Percentiles rank a stretch among this genome's conserved stretches.
Evolutionary conservation across 108 stramenopile genomes (phyloP).

Genomic region (Thalassiosira profunda): DNA sequence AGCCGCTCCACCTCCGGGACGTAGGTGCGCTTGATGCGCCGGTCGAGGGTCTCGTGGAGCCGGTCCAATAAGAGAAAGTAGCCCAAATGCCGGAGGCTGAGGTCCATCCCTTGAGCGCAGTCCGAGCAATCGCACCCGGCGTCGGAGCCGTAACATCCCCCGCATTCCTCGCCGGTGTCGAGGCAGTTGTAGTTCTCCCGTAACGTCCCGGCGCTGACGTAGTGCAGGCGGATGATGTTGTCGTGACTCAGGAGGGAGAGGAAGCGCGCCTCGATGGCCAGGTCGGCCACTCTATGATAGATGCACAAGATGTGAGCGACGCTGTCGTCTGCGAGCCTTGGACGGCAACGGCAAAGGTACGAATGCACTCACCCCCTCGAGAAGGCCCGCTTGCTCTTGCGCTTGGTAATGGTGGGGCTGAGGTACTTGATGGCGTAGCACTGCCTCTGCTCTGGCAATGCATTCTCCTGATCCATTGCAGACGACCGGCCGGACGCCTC

Average conservation of each 20-base stretch:
- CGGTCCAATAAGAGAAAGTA: slow-evolving; percentile 74
- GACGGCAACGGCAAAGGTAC: too few relatives aligned
- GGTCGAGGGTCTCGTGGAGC: slow-evolving; percentile 57
- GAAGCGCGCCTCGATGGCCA: slow-evolving; percentile 74
- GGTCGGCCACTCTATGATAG: slow-evolving; percentile 76
- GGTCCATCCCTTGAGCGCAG: not conserved
- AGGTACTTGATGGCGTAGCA: slow-evolving; percentile 77
- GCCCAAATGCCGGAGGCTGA: slow-evolving; percentile 37
- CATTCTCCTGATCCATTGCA: not conserved
- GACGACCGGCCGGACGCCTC: not conserved
- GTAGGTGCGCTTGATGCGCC: slow-evolving; percentile 40
- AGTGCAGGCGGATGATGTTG: slow-evolving; percentile 66
- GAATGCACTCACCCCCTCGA: too few relatives aligned
- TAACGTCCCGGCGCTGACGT: slow-evolving; percentile 59
- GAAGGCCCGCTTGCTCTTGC: slow-evolving; percentile 59
- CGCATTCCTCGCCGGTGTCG: not conserved
- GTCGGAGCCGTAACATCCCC: not conserved
- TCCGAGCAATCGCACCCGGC: not conserved
- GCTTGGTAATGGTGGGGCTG: slow-evolving; percentile 32
- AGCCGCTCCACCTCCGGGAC: slow-evolving; percentile 18
- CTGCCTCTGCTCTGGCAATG: not conserved
- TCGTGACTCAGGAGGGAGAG: slow-evolving; percentile 62
- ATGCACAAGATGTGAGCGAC: too few relatives aligned
- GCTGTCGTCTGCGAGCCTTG: too few relatives aligned
- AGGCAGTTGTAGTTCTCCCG: slow-evolving; percentile 39